Evolutionary conservation across 805 yeast species (phyloP), one percentile per base, ranked within the genome.

Genomic region (Nakazawaea wyomingensis): DNA sequence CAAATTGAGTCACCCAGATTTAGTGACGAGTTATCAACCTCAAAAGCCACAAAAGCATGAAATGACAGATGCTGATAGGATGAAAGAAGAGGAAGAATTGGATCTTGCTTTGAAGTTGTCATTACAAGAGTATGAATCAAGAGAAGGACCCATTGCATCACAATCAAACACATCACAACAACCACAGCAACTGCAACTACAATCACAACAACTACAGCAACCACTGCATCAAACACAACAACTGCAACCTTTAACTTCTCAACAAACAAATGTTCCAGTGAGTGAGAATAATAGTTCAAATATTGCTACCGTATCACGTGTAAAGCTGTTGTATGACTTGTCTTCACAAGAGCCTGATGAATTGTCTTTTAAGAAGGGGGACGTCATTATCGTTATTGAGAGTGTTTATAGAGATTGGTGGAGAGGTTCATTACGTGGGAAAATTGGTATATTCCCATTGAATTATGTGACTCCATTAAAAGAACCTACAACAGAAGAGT

Each of bases 371-470:
- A 70, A 80, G 39, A 81, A 81, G 54, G 97, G 96, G 32, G 98
- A 91, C 57, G 69, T 87, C 11, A 90, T 91, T 38, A 82, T 83
- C 1, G 96, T 93, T 1, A 69, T 90, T 28, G 98, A 90, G 53
- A 73, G 83, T 13, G 95, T 85, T 5, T 90, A 89, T 59, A 73
- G 86, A 48, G 98, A 91, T 56, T 91, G 99, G 99, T 86, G 96
- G 83, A 74, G 87, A 51, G 99, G 99, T 13, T 77, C 91, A 5
- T 64, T 91, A 40, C 72, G 76, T 43, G 96, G 96, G 1, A 74
- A 72, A 43, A 71, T 80, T 39, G 99, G 99, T 16, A 82, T 93
- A 11, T 89, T 91, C 62, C 99, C 99, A 0, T 73, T 86, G 46
- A 91, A 91, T 59, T 91, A 93, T 56, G 98, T 93, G 1, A 75